Conservation (phyloP, 2,329 filamentous ascomycete genomes). For the Stemphylium vesicarium region DNA sequence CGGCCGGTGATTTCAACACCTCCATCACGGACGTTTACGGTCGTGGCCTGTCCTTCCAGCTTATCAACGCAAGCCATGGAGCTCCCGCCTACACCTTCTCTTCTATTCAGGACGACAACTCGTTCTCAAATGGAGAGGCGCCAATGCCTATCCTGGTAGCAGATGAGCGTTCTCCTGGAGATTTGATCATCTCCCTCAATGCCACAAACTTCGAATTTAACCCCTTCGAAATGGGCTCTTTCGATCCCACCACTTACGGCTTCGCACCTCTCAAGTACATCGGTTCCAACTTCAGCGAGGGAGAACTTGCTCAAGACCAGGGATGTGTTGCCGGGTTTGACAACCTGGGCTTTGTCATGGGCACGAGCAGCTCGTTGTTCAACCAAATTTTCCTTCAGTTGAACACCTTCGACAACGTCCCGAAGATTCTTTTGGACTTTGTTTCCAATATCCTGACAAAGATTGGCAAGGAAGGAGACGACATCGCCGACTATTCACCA, state of each 20-base stretch:
- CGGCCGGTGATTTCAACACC: slow-evolving; percentile 63
- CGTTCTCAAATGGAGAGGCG: slow-evolving; percentile 67
- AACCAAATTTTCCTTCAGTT: slow-evolving; percentile 76
- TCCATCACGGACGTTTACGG: slow-evolving; percentile 90
- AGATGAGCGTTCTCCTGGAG: slow-evolving; percentile 69
- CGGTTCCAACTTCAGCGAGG: slow-evolving; percentile 73
- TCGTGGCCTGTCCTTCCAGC: slow-evolving; percentile 82
- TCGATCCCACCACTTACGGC: slow-evolving; percentile 73
- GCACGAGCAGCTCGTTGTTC: slow-evolving; percentile 84
- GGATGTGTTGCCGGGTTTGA: slow-evolving; percentile 80
- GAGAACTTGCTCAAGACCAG: slow-evolving; percentile 61
- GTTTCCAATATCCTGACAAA: slow-evolving; percentile 60
- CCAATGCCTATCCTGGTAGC: slow-evolving; percentile 78
- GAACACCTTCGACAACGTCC: slow-evolving; percentile 59
- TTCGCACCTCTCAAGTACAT: slow-evolving; percentile 75
- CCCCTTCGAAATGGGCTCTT: slow-evolving; percentile 79
- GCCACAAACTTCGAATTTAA: slow-evolving; percentile 80
- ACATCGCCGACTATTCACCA: slow-evolving; percentile 75
- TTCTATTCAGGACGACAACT: slow-evolving; percentile 69
- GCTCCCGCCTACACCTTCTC: slow-evolving; percentile 82
- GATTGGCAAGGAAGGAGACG: slow-evolving; percentile 67
- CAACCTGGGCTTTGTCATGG: slow-evolving; percentile 82
- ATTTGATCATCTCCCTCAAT: slow-evolving; percentile 69
- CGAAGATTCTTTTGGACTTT: slow-evolving; percentile 58
- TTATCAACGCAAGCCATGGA: slow-evolving; percentile 77